Percentiles rank a stretch among this genome's conserved stretches.
These are phyloP conservation scores for Lactarius indigo DNA, from an alignment of 768 basidiomycete genomes.

Conservation along the genomic window DNA sequence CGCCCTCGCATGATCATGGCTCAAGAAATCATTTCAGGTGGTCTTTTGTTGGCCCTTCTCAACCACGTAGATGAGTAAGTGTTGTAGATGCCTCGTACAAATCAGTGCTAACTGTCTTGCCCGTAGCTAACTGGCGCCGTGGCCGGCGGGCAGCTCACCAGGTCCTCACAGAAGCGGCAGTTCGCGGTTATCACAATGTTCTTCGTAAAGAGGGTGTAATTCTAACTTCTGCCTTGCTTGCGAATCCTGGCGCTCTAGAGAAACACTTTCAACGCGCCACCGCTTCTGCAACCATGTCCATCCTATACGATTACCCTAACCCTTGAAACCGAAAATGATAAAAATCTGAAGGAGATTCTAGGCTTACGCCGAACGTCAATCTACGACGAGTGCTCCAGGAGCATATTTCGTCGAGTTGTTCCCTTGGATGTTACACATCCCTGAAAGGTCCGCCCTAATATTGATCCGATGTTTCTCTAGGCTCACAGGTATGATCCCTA, in stretches of 20 bases:
- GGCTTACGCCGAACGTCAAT: not conserved
- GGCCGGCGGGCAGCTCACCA: not conserved
- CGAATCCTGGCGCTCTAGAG: not conserved
- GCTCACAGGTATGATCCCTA: not conserved
- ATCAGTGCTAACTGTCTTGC: not conserved
- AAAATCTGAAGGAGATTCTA: not conserved
- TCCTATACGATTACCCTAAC: not conserved
- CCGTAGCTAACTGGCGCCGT: not conserved
- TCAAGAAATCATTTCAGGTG: not conserved
- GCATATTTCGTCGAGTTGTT: not conserved
- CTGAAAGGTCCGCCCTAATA: not conserved
- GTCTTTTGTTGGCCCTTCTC: not conserved
- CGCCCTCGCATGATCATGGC: not conserved
- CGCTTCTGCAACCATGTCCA: not conserved
- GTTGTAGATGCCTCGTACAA: not conserved
- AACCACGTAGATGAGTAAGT: not conserved
- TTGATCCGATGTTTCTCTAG: not conserved
- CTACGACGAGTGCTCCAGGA: not conserved
- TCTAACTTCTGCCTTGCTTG: not conserved
- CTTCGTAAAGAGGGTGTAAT: not conserved
- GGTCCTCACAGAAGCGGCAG: not conserved
- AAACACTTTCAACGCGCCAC: not conserved
- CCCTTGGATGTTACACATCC: not conserved
- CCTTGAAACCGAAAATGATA: not conserved
- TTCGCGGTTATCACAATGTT: not conserved